Evolutionary conservation across 805 yeast genomes (phyloP), one percentile per base, ranked within the genome.

Genomic region (Candida golubevii): DNA sequence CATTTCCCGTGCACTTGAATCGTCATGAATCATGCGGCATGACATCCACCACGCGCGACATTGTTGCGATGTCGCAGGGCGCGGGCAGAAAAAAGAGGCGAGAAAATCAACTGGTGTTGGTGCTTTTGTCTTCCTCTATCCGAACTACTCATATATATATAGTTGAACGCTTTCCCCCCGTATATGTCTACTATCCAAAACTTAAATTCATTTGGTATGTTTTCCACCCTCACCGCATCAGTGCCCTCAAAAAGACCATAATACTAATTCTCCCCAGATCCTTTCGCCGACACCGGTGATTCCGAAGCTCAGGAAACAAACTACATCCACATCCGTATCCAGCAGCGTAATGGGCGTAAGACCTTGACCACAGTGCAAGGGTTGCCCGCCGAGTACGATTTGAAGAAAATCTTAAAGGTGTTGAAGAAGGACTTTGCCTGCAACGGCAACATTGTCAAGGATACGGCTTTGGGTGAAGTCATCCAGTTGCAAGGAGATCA

Each of bases 231-330:
- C 8, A 29, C 14, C 31, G 8, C 7, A 23, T 8, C 36, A 35
- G 12, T 5, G 8, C 28, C 12, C 29, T 27, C 30, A 36, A 8
- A 6, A n/a, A 11, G 13, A 26, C 6, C 12, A 27, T 14, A 10
- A 27, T 13, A 7, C 33, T 15, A 9, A 43, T 49, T 51, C 50
- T 38, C 49, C 23, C 13, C 36, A 77, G 96, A 91, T 75, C 99
- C 99, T 53, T 91, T 91, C 83, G 97, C 98, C 83, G 99, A 91
- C 73, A 90, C 97, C 74, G 98, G 97, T 78, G 98, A 91, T 81
- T 95, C 93, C 75, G 97, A 91, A 71, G 85, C 96, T 59, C 91
- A 91, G 74, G 86, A 95, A 64, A 82, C 95, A 48, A 89, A 88
- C 77, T 88, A 90, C 75, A 88, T 91, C 71, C 99, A 90, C 73